Evolutionary conservation across 257 asterid genomes (phyloP), one percentile per base, ranked within the genome.

Genomic region (Nicotiana obtusifolia): DNA sequence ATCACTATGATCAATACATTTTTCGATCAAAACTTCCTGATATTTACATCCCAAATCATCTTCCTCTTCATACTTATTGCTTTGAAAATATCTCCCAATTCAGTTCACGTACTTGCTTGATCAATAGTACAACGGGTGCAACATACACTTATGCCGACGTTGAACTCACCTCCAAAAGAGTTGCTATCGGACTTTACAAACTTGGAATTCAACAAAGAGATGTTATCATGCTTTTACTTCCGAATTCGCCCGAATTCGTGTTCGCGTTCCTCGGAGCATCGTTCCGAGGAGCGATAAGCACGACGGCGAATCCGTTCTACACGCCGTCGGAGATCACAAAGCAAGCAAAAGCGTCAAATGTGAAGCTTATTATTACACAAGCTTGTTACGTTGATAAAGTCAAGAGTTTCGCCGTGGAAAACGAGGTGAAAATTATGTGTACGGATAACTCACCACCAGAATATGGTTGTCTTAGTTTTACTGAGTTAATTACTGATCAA

Each of bases 21-120:
- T 87, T 83, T 86, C 75, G 87, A 78, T 87, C 90, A 78, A 87
- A 87, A 33, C 88, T 87, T n/a, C 88, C 87, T 4, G 85, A 83
- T 81, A 81, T 87, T 30, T 77, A 85, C 87, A 83, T 87, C 68
- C 90, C 90, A 13, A 73, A 57, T 37, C 90, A 85, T 76, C 82
- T 85, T 35, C 88, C 90, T 11, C 83, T 87, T 0, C 88, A 85
- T 64, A 76, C 82, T 4, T 87, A 84, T 78, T 84, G 87, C 62
- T 87, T 87, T 47, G 85, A 87, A 1, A 84, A 87, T 73, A 67
- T 87, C 1, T 75, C 87, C 26, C 49, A 84, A 33, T 87, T 87
- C 71, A 64, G 82, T 78, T 14, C 79, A 3, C 84, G 85, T 13
- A 84, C 86, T 5, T 87, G 89, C 76, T 83, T 87, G 11, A 84